phyloP scores from a whole-genome alignment of 148 eudicot species.

The Salicornia ramosissima region DNA sequence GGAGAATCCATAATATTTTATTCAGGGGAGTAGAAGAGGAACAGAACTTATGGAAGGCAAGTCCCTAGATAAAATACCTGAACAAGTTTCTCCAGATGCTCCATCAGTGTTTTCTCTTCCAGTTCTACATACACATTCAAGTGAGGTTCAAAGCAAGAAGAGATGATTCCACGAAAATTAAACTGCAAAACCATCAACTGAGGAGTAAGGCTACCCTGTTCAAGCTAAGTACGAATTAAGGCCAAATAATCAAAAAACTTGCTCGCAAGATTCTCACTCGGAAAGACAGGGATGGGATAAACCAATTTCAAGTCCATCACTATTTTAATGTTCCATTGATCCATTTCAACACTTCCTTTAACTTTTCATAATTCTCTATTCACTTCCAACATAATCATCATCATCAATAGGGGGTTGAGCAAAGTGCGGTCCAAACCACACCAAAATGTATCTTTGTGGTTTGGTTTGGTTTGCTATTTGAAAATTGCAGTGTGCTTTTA shows the following conservation, averaged over 20 bases:
- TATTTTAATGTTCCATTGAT: no score
- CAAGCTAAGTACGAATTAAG: not conserved
- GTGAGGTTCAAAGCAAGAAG: slow-evolving; percentile 97
- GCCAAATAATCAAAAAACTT: slow-evolving; percentile 6
- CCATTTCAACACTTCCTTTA: no score
- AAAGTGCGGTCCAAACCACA: no score
- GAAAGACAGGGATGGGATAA: not conserved
- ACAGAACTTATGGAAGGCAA: not conserved
- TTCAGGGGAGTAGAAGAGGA: slow-evolving; percentile 4
- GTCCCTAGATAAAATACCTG: slow-evolving; percentile 42
- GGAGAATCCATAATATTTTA: not conserved
- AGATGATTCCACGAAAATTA: slow-evolving; percentile 91
- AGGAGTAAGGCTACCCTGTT: not conserved
- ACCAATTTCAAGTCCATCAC: not conserved
- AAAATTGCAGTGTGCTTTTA: no score
- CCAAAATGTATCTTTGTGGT: no score
- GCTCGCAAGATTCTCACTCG: not conserved
- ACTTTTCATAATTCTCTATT: no score
- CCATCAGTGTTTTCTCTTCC: slow-evolving; percentile 97
- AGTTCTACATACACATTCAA: slow-evolving; percentile 84
- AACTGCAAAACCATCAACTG: slow-evolving; percentile 52
- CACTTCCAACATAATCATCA: no score
- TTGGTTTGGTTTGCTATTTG: no score
- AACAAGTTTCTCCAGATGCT: slow-evolving; percentile 90
- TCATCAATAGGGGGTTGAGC: no score